Evolutionary conservation across 176 grass and related monocot genomes (phyloP), one percentile per base, ranked within the genome.

Genomic region (Oryza longistaminata): DNA sequence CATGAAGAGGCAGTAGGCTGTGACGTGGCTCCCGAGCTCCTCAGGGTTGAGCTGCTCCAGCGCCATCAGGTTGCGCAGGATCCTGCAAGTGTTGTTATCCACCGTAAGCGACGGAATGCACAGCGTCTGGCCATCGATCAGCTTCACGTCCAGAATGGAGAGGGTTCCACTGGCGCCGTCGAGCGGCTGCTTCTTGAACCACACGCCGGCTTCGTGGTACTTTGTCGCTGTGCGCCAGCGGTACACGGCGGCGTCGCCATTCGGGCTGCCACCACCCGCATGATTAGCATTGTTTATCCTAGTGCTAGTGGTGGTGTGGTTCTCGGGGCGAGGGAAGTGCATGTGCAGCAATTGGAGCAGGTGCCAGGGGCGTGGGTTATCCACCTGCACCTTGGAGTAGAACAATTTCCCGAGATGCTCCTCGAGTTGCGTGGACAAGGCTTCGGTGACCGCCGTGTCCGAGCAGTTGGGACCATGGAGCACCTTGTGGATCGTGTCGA

Each of bases 311-410:
- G n/a, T n/a, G n/a, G n/a, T n/a, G n/a, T n/a, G n/a, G n/a, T n/a
- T n/a, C n/a, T n/a, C 5, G 40, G 7, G 40, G 7, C 40, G 40
- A 7, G 40, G 40, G 11, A 83, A 34, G 60, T 83, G 34, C 11
- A 11, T 3, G 43, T 83, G 82, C 71, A 75, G 55, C 5, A 83
- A 60, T 10, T 83, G 42, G 2, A 75, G 70, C 26, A 83, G 60
- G 42, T 83, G 71, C 3, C 40, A 43, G 40, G 40, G 40, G 5
- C 7, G 3, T 3, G 3, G 40, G 40, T 4, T 43, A 3, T 43
- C 7, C 5, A 7, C 40, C 5, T 7, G 5, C 7, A 43, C 40
- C 3, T 4, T 7, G 7, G 40, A 43, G 40, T 43, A 43, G 40
- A 3, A 4, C 40, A 43, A 43, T 4, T 31, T 5, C n/a, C 45